Percentiles rank a stretch among this genome's conserved stretches.
phyloP scores from a whole-genome alignment of 2,329 filamentous ascomycete species.

The Fusarium mundagurra region DNA sequence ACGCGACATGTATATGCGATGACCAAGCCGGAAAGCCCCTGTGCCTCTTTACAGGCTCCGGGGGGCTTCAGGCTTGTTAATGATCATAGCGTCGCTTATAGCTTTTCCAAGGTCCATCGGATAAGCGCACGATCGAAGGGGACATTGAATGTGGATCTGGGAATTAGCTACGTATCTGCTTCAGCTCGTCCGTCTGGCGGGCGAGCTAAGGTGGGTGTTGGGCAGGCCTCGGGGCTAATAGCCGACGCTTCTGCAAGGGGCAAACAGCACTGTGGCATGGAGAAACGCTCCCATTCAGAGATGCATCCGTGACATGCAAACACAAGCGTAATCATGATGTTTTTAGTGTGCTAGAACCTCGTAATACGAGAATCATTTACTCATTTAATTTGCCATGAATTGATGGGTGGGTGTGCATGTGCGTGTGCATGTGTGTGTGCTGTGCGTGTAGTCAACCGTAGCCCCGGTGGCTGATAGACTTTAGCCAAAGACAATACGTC shows the following conservation, averaged over 20 bases:
- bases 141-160: constrained; percentile 18
- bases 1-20: not conserved
- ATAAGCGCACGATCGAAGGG: constrained; percentile 24
- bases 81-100: constrained; percentile 12
- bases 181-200: not conserved
- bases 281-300: not conserved
- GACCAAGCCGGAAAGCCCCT: not conserved
- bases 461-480: constrained; percentile 1
- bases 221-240: not conserved
- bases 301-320: constrained; percentile 3
- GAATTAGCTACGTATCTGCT: not conserved
- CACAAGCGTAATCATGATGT: constrained; percentile 7
- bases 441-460: too few species aligned
- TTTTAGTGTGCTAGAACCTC: constrained; percentile 14
- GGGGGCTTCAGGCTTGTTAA: constrained; percentile 5
- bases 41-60: not conserved
- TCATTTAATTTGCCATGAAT: not conserved
- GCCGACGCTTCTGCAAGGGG: constrained; percentile 37
- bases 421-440: not conserved
- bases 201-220: not conserved
- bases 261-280: not conserved
- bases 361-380: not conserved
- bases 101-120: constrained; percentile 8
- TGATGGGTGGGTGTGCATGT: not conserved
- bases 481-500: constrained; percentile 1